These are phyloP conservation scores for Allium sativum DNA, from an alignment of 106 monocot species.

Conservation along the genomic window DNA sequence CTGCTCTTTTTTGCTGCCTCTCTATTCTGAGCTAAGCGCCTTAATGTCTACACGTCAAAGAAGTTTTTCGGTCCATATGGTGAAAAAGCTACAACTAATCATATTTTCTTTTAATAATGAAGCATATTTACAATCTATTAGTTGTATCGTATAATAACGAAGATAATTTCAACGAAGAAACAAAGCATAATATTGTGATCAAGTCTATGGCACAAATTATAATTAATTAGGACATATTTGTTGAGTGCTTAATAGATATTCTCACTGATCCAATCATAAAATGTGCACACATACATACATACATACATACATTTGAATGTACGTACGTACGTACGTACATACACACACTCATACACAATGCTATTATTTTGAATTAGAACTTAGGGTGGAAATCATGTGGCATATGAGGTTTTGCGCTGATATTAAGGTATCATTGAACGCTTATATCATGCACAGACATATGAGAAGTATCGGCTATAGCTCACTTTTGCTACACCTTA, in stretches of 20 bases:
- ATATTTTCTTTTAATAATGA: neutral
- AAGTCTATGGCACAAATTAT: neutral
- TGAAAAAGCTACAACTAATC: neutral
- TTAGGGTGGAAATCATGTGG: no score
- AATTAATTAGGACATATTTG: neutral
- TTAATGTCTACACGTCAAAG: constrained; percentile 15
- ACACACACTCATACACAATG: neutral
- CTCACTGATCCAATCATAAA: neutral
- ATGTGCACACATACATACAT: neutral
- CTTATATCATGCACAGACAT: no score
- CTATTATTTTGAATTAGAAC: no score
- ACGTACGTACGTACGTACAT: neutral
- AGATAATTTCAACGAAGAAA: neutral
- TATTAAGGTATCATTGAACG: no score
- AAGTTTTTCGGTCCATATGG: no score
- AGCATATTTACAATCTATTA: neutral
- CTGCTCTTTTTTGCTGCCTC: constrained; percentile 41
- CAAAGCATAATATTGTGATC: neutral
- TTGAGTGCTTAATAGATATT: neutral
- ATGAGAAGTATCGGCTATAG: no score
- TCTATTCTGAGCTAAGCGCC: constrained; percentile 37
- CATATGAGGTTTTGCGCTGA: no score
- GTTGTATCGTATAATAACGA: no score
- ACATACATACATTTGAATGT: neutral
- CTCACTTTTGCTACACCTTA: no score